Evolutionary conservation across 305 asterid genomes (phyloP).

Genomic region (Fraxinus paxiana): DNA sequence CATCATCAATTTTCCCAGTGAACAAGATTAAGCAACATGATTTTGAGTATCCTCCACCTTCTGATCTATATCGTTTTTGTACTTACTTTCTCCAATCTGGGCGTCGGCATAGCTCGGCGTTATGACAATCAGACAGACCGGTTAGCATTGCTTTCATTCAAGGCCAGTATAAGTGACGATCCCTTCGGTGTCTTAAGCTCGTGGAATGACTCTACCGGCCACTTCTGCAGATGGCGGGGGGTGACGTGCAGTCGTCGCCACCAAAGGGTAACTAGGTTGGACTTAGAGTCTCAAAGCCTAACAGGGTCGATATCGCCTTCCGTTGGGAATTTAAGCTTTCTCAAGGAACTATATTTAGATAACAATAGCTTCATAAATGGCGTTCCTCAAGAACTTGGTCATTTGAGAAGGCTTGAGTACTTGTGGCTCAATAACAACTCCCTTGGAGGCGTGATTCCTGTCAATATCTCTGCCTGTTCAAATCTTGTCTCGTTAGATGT

Average conservation of each 20-base stretch:
- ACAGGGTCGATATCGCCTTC: conserved; percentile 19
- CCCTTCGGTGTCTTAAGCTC: conserved; percentile 17
- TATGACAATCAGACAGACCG: conserved; percentile 15
- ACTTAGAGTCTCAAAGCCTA: conserved; percentile 11
- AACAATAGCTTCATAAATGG: conserved; percentile 20
- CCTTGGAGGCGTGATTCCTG: conserved; percentile 21
- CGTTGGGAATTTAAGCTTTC: conserved; percentile 29
- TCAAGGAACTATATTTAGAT: conserved; percentile 13
- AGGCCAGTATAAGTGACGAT: background rate
- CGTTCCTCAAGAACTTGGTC: conserved; percentile 23
- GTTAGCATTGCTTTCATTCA: conserved; percentile 20
- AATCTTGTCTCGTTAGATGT: conserved; percentile 16
- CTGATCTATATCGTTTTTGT: background rate
- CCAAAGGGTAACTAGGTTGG: conserved; percentile 11
- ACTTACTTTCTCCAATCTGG: background rate
- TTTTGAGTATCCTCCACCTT: background rate
- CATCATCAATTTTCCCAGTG: background rate
- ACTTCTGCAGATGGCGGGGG: conserved; percentile 28
- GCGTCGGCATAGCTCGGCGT: background rate
- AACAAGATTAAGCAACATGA: background rate
- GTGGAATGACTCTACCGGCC: conserved; percentile 22
- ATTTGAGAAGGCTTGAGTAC: conserved; percentile 12
- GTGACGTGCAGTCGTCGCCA: conserved; percentile 18
- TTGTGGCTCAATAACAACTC: conserved; percentile 18
- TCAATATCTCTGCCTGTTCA: conserved; percentile 21